Percentiles rank a stretch among this genome's conserved stretches.
Conservation (phyloP, 2,329 filamentous ascomycete genomes). For the Botrytis fragariae region DNA sequence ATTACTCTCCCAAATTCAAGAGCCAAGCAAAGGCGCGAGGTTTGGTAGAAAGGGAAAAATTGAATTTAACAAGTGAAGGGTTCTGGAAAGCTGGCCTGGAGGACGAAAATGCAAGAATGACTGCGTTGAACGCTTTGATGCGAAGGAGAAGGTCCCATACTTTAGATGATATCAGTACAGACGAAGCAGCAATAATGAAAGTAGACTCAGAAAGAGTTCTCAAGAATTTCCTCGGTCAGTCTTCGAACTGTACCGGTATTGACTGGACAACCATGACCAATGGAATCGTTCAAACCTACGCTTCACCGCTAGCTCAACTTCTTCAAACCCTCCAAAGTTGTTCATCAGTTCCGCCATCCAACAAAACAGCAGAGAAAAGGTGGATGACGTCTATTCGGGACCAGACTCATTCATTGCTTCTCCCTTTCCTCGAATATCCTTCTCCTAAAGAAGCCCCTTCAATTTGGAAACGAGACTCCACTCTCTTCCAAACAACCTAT, state of each 20-base stretch:
- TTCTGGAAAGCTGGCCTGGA: conserved; percentile 39
- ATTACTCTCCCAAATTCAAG: conserved; percentile 43
- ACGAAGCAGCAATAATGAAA: conserved; percentile 41
- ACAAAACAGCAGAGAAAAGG: conserved; percentile 32
- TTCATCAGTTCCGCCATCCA: conserved; percentile 27
- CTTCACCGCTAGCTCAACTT: conserved; percentile 39
- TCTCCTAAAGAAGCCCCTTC: conserved; percentile 19
- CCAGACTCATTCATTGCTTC: conserved; percentile 45
- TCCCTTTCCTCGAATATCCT: conserved; percentile 49
- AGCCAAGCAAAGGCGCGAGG: conserved; percentile 38
- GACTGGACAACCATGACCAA: conserved; percentile 45
- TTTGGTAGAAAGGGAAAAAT: conserved; percentile 37
- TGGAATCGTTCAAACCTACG: conserved; percentile 45
- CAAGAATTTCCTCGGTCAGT: conserved; percentile 28
- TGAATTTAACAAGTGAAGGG: conserved; percentile 46
- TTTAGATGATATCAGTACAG: conserved; percentile 37
- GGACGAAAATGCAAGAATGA: conserved; percentile 30
- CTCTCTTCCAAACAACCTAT: conserved; percentile 41
- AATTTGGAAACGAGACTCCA: conserved; percentile 40
- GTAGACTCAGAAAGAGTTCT: conserved; percentile 38
- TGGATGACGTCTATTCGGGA: conserved; percentile 41
- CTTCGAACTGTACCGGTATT: conserved; percentile 41
- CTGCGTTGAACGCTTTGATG: conserved; percentile 39
- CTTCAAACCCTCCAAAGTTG: conserved; percentile 32
- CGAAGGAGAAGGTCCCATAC: conserved; percentile 42